Base-by-base conservation (phyloP, 345 rosid genomes). In the Lumnitzera racemosa region DNA sequence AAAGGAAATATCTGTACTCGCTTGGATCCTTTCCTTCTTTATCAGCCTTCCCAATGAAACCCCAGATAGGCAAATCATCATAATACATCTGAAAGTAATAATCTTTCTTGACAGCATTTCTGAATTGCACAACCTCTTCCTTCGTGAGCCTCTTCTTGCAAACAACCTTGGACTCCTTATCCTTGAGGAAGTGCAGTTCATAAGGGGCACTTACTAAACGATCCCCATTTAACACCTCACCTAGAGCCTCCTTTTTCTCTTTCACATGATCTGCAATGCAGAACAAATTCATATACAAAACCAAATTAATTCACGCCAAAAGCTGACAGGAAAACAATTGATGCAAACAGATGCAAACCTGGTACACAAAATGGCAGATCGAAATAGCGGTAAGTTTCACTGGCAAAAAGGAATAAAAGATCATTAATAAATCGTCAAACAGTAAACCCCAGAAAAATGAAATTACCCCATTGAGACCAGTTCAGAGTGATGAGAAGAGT, bases 61-160 rank as follows among this genome's bases (percentile, higher is more conserved):
- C 85, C 85, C 85, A 80, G 43, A 80, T 72, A 16, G 85, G 85
- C 63, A 80, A 59, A 64, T 80, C 85, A 51, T 80, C 85, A 53
- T 80, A 80, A 41, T 80, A 80, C 85, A 80, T 80, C 73, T 79
- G 82, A 59, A 82, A 82, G 72, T 82, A 82, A 55, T 72, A 79
- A 43, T 79, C 87, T 64, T 79, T 79, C 43, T 50, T 50, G 51
- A 82, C 68, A 0, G 75, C 82, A 57, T 51, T 29, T 15, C 78
- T 62, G 55, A 79, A 82, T 57, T 55, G 59, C 8, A 66, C 75
- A 56, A 79, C 83, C n/a, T 79, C 78, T 63, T 82, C 70, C 64
- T 70, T 74, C 0, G 54, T 52, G 31, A 82, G 75, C 24, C 23
- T 59, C 53, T 66, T 74, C 53, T 47, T 49, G 68, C 87, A 82